Percentiles rank a stretch among this genome's conserved stretches.
Evolutionary conservation across 2,329 filamentous ascomycete species (phyloP).

Genomic region (Arthrobotrys sphaeroides): DNA sequence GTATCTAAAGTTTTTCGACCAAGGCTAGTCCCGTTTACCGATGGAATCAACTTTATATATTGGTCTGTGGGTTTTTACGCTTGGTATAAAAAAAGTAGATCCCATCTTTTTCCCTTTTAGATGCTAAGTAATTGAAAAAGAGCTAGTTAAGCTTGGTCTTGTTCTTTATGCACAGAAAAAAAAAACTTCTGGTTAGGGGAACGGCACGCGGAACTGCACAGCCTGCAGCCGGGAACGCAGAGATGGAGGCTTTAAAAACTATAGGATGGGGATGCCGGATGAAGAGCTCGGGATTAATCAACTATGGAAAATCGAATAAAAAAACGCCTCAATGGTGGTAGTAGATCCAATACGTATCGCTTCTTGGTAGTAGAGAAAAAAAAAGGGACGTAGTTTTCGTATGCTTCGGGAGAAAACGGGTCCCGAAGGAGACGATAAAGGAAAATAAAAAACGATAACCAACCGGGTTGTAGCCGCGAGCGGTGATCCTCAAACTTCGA

Average conservation of each 20-base stretch:
- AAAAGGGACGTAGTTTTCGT: constrained; percentile 12
- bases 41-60: not conserved
- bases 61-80: constrained; percentile 5
- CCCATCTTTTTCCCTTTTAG: not conserved
- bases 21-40: constrained; percentile 4
- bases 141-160: no score
- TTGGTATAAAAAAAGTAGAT: not conserved
- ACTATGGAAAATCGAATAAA: constrained; percentile 2
- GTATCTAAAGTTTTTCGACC: not conserved
- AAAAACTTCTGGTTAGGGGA: not conserved
- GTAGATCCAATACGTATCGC: constrained; percentile 14
- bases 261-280: constrained; percentile 5
- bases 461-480: not conserved
- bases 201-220: constrained; percentile 22
- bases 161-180: not conserved
- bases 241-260: not conserved
- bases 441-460: not conserved
- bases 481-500: constrained; percentile 24
- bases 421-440: not conserved
- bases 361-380: no score
- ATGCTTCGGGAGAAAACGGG: constrained; percentile 23
- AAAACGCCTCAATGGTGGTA: constrained; percentile 13
- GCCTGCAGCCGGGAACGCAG: constrained; percentile 2
- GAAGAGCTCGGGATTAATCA: constrained; percentile 34
- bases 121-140: not conserved